Evolutionary conservation across 2,329 filamentous ascomycete genomes (phyloP), one percentile per base, ranked within the genome.

Genomic region (Aspergillus aculeatinus): DNA sequence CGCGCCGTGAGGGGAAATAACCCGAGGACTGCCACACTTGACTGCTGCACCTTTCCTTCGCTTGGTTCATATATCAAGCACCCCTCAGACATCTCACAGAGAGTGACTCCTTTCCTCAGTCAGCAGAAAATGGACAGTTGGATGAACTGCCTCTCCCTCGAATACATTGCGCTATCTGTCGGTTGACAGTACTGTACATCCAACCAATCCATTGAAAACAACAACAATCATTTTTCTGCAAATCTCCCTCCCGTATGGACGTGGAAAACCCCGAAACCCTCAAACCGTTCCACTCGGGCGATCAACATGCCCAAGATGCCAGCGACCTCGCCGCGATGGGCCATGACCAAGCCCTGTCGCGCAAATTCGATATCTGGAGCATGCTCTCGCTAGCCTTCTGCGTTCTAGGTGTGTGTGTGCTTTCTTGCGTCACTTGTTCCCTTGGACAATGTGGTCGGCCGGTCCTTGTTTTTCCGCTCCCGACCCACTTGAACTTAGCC

Each of bases 371-470:
- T 68, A 70, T 80, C 6, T 81, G 79, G 80, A 85, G 82, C 70
- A 85, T 86, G 82, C 75, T 86, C 11, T 80, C 82, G 21, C 76
- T 86, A 21, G 81, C 83, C 29, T 85, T 86, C 60, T 83, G 79
- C 60, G 82, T 86, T 14, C 74, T 86, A 31, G 83, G 70, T 72
- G 67, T 44, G 52, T 42, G 33, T 35, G 6, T 49, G 42, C 33
- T 16, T n/a, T 19, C 33, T 35, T 35, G 33, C 33, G 33, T 29
- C n/a, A 21, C 21, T 55, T 39, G 33, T 29, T 29, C 27, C 10
- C 27, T 29, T 9, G 4, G 23, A 56, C 59, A 29, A 27, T 31
- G 12, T 35, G 33, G 33, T 12, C 33, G 12, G 5, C 57, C 44
- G 19, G 25, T 35, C 16, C 14, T 2, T 25, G 53, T 25, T 55